Base-by-base conservation (phyloP, 2,329 filamentous ascomycete species). In the Cytospora piceicola region DNA sequence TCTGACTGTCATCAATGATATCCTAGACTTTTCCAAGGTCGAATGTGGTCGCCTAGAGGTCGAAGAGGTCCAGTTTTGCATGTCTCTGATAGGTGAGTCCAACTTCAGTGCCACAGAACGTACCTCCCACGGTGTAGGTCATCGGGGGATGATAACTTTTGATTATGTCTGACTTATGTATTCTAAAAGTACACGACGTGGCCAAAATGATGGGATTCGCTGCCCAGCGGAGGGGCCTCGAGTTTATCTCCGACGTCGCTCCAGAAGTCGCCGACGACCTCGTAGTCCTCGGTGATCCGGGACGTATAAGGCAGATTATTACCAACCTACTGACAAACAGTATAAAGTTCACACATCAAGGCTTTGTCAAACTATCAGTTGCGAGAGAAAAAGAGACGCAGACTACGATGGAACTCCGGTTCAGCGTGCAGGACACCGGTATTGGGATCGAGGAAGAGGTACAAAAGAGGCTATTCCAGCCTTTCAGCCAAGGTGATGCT, bases 181-280 rank as follows among this genome's bases (percentile, higher is more conserved):
- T 8, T 39, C 15, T 92, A 1, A 87, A 93, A 15, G 85, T 94
- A 8, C 84, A 88, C 56, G 93, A 96, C 73, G 91, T 95, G 24
- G 90, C 88, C 61, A 93, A 93, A 74, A 95, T 96, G 92, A 85
- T 96, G 70, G 88, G 90, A 52, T 96, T 96, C 71, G 92, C 91
- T 1, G 93, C 94, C 1, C 86, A 91, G 71, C 86, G 91, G 36
- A 92, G 96, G 73, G 90, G 91, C 52, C 80, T 97, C 4, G 87
- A 86, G 11, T 94, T 93, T 72, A 82, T 85, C 49, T 87, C 84
- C 32, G 85, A 90, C 55, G 85, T 92, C 61, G 83, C 87, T 8
- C 79, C 82, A 0, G 84, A 88, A 53, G 85, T 91, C 9, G 84
- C 85, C 58, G 82, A 83, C 36, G 87, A 92, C 70, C 79, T 95